A percentile compares a stretch with the other conserved stretches of the same genome.
phyloP scores from a whole-genome alignment of 345 rosid genomes.

The Isatis tinctoria region DNA sequence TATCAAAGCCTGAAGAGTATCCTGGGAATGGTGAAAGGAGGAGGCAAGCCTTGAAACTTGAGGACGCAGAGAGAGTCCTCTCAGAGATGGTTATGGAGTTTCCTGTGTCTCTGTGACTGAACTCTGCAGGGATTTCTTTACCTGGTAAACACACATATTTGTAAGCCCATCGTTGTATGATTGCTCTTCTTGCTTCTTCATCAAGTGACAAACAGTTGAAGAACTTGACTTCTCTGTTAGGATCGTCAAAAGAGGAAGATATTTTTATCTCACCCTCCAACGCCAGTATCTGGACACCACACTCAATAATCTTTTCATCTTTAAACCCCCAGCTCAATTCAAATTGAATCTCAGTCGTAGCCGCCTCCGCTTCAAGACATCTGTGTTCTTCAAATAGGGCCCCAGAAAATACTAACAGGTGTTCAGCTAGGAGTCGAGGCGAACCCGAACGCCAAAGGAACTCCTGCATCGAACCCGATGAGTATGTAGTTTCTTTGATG shows the following conservation, averaged over 20 bases:
- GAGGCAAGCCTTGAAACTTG: not conserved
- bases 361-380: too few relatives aligned
- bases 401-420: too few relatives aligned
- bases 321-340: too few relatives aligned
- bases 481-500: too few relatives aligned
- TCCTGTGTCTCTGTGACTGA: not conserved
- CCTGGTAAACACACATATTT: not conserved
- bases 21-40: not conserved
- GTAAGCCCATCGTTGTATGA: not conserved
- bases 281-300: too few relatives aligned
- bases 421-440: too few relatives aligned
- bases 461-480: too few relatives aligned
- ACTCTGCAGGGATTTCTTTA: not conserved
- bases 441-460: too few relatives aligned
- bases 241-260: not conserved
- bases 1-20: not conserved
- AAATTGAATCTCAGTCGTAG: too few relatives aligned
- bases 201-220: not conserved
- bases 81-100: not conserved
- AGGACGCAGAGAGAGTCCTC: not conserved
- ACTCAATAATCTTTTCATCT: too few relatives aligned
- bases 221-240: not conserved
- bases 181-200: conserved; percentile 8
- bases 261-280: too few relatives aligned
- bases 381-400: too few relatives aligned